Percentiles rank a stretch among this genome's conserved stretches.
phyloP scores from a whole-genome alignment of 495 filamentous ascomycete genomes.

The Rhizodiscina lignyota region DNA sequence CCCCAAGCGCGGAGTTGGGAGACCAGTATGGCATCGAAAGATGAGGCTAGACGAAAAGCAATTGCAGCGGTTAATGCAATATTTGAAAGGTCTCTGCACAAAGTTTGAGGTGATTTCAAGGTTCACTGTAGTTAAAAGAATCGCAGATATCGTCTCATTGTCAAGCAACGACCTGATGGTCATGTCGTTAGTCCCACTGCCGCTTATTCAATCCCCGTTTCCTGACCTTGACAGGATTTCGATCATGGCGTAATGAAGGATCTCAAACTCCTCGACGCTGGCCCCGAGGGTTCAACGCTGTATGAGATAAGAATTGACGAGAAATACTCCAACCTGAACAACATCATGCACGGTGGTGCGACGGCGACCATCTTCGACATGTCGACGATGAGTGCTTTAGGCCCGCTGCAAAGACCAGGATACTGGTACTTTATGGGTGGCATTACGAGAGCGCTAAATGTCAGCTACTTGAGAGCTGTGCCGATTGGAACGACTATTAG shows the following conservation, averaged over 20 bases:
- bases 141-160: conserved; percentile 7
- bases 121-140: too few species aligned
- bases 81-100: too few species aligned
- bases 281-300: conserved; percentile 10
- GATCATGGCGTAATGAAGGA: conserved; percentile 23
- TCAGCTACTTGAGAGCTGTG: conserved; percentile 23
- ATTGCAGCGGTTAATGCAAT: too few species aligned
- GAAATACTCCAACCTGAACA: conserved; percentile 14
- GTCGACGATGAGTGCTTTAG: conserved; percentile 26
- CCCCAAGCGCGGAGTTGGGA: too few species aligned
- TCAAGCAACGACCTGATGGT: conserved; percentile 8
- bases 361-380: conserved; percentile 14
- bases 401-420: conserved; percentile 22
- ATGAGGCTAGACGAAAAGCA: too few species aligned
- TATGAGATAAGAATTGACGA: conserved; percentile 9
- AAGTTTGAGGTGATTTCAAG: too few species aligned
- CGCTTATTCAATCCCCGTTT: not conserved
- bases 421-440: conserved; percentile 31
- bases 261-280: conserved; percentile 20
- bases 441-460: conserved; percentile 24
- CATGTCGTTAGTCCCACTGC: not conserved
- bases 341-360: conserved; percentile 10
- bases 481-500: conserved; percentile 20
- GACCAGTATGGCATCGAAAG: too few species aligned
- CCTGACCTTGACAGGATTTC: conserved; percentile 11